phyloP scores from a whole-genome alignment of 192 early-diverging fungal species.

The Coemansia sp. region DNA sequence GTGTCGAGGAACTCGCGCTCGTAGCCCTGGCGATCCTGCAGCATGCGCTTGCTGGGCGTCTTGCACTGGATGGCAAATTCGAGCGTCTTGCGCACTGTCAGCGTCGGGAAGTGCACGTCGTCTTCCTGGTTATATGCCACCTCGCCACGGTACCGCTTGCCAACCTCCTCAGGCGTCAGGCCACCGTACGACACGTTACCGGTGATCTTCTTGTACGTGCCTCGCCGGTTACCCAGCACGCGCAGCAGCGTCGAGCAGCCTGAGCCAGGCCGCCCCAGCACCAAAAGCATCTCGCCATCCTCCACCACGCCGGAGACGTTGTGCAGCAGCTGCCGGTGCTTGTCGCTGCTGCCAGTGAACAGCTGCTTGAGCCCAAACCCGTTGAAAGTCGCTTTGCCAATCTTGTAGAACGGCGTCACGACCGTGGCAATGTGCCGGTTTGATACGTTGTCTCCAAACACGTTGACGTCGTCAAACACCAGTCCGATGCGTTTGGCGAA shows the following conservation, averaged over 20 bases:
- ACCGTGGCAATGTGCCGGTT: conserved; percentile 43
- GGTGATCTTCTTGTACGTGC: conserved; percentile 52
- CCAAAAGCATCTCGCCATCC: conserved; percentile 70
- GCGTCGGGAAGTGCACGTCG: conserved; percentile 74
- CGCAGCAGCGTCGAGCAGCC: conserved; percentile 67
- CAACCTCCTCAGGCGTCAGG: conserved; percentile 59
- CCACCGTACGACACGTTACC: conserved; percentile 68
- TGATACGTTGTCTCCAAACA: conserved; percentile 33
- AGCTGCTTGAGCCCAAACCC: conserved; percentile 24
- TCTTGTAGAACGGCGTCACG: conserved; percentile 38
- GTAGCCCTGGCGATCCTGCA: conserved; percentile 63
- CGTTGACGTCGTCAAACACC: conserved; percentile 34
- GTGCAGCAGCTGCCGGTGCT: conserved; percentile 52
- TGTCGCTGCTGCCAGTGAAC: not conserved
- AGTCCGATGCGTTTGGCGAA: conserved; percentile 51
- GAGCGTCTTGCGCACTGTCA: conserved; percentile 76
- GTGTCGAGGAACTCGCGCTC: conserved; percentile 53
- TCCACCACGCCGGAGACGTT: conserved; percentile 63
- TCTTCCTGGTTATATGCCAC: conserved; percentile 80
- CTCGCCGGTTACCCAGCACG: conserved; percentile 60
- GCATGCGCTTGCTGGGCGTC: conserved; percentile 65
- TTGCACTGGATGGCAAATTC: conserved; percentile 75
- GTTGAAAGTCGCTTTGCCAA: conserved; percentile 9
- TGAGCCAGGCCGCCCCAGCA: conserved; percentile 65
- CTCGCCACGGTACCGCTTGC: conserved; percentile 64